These are phyloP conservation scores for Oropetium thomaeum DNA, from an alignment of 176 grass and related monocot species.

Conservation along the genomic window DNA sequence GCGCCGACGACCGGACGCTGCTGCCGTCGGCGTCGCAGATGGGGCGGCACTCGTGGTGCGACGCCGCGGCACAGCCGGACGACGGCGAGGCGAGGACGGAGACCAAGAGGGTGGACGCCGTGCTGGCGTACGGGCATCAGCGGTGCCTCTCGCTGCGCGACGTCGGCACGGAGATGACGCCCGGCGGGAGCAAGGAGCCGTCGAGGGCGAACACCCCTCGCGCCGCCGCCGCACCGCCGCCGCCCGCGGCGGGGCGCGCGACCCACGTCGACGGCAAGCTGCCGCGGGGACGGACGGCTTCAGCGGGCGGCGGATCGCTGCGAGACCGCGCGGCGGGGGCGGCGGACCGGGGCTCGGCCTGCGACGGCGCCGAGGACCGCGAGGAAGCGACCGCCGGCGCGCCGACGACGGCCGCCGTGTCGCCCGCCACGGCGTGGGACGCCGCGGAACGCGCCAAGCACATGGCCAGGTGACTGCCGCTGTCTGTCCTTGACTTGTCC, in stretches of 20 bases:
- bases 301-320: background rate
- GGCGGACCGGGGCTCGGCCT: background rate
- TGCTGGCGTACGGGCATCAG: constrained; percentile 22
- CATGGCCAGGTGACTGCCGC: constrained; percentile 58
- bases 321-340: background rate
- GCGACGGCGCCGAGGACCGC: background rate
- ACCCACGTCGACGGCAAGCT: too few relatives aligned
- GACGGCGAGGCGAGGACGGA: constrained; percentile 36
- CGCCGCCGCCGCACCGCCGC: constrained; percentile 6
- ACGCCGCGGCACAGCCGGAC: constrained; percentile 6
- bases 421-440: constrained; percentile 70
- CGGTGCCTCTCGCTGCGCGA: constrained; percentile 54
- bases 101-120: constrained; percentile 59
- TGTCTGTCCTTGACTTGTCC: background rate
- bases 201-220: constrained; percentile 71
- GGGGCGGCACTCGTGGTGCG: constrained; percentile 56
- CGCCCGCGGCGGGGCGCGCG: background rate
- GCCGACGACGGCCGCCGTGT: constrained; percentile 34
- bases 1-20: constrained; percentile 53
- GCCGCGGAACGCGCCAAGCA: constrained; percentile 79
- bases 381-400: background rate
- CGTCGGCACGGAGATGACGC: constrained; percentile 87
- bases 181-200: constrained; percentile 73
- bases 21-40: constrained; percentile 44
- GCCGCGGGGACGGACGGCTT: background rate